Evolutionary conservation across 1,139 yeast genomes (phyloP), one percentile per base, ranked within the genome.

Genomic region (Petasospora rhodanensis): DNA sequence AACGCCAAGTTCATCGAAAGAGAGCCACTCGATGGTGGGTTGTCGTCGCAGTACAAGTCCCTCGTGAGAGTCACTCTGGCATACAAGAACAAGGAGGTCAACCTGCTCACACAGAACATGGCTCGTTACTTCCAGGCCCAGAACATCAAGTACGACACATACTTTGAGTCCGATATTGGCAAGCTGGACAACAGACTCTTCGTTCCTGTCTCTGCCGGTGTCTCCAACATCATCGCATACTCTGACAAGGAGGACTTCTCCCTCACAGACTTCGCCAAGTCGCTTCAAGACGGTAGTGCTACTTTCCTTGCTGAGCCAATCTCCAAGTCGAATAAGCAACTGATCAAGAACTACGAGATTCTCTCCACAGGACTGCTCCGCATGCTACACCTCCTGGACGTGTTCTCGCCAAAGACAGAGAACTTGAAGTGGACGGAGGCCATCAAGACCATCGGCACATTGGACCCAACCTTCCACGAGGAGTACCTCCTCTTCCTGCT

Each of bases 41-140:
- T 63, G 16, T 69, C 76, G 26, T 66, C 67, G 18, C 69, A 79
- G 28, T 86, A 80, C 57, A 76, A 73, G 36, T 59, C 59, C 16
- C 64, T 83, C 43, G 66, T 84, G 19, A 62, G 61, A 26, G 61
- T 62, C 20, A 68, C 76, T 29, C 63, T 66, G 24, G 69, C 71
- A 15, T 55, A 60, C 38, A 72, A 79, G 42, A 79, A 81, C 38
- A 67, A 70, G 43, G 78, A 79, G 37, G 64, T 83, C 42, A 81
- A 81, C 45, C 63, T 85, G 35, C 57, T 89, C 19, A 78, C 94
- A 12, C 80, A 77, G 46, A 71, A 80, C 19, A 68, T 89, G 47
- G 82, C 87, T 38, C 76, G 97, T 53, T 91, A 85, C 57, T 87
- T 79, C 56, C 96, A 89, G 55, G 80, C 75, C 38, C 85, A 82